phyloP scores from a whole-genome alignment of 225 moss, liverwort and hornwort species.

The Ulota crispa region DNA sequence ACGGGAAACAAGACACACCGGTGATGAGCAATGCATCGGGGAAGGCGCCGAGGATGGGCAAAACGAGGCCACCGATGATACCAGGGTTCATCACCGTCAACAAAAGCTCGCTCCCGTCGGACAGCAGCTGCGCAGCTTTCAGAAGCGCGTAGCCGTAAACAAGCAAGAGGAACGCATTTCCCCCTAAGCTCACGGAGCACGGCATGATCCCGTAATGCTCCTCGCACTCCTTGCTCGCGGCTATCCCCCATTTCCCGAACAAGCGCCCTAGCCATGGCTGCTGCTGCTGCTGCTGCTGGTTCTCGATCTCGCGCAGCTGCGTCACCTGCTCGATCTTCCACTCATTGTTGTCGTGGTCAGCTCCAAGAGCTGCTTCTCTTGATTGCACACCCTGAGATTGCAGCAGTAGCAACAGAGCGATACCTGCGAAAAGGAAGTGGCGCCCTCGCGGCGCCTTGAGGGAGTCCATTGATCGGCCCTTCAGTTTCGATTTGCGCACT shows the following conservation, averaged over 20 bases:
- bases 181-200: slow-evolving; percentile 73
- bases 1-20: slow-evolving; percentile 35
- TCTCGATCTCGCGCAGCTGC: neutral
- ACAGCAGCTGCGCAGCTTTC: slow-evolving; percentile 69
- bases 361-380: neutral
- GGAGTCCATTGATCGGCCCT: neutral
- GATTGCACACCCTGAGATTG: slow-evolving; percentile 1
- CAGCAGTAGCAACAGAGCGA: neutral
- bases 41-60: slow-evolving; percentile 81
- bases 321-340: slow-evolving; percentile 29
- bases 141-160: slow-evolving; percentile 68
- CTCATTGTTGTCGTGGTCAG: neutral
- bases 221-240: slow-evolving; percentile 61
- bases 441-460: neutral
- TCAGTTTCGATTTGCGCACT: neutral
- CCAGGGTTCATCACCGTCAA: slow-evolving; percentile 75
- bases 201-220: slow-evolving; percentile 88
- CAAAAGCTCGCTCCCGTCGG: slow-evolving; percentile 81
- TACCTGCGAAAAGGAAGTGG: neutral
- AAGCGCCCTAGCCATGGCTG: slow-evolving; percentile 35
- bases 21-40: slow-evolving; percentile 89
- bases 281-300: slow-evolving; percentile 15
- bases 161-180: slow-evolving; percentile 64
- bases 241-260: slow-evolving; percentile 42
- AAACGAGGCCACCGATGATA: slow-evolving; percentile 84